Percentiles rank a stretch among this genome's conserved stretches.
Conservation (phyloP, 2,329 filamentous ascomycete species). For the Cladosporium phlei region DNA sequence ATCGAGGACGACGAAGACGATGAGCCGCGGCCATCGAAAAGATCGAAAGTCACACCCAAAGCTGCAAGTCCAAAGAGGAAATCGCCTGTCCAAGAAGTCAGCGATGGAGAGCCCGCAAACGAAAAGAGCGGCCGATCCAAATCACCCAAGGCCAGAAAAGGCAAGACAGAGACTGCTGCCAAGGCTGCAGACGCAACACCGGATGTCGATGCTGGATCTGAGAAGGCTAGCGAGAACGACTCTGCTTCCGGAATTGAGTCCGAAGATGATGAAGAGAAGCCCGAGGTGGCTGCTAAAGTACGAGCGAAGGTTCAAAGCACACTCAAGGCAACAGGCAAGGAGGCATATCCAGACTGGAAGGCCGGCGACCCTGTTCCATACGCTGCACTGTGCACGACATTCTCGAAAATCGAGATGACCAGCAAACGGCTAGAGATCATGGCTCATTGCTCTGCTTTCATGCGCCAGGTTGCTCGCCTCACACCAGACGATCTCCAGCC, state of each 20-base stretch:
- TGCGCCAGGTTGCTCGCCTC: slow-evolving; percentile 87
- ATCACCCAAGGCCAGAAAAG: slow-evolving; percentile 5
- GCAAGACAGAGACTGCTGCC: background rate
- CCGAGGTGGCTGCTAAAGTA: slow-evolving; percentile 67
- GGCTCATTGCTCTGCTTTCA: slow-evolving; percentile 82
- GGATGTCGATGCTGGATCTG: slow-evolving; percentile 18
- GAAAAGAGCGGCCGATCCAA: slow-evolving; percentile 13
- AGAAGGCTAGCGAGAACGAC: slow-evolving; percentile 8
- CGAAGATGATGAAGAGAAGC: slow-evolving; percentile 58
- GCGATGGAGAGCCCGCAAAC: slow-evolving; percentile 41
- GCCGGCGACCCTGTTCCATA: slow-evolving; percentile 85
- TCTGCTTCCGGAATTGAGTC: slow-evolving; percentile 34
- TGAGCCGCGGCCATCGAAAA: slow-evolving; percentile 11
- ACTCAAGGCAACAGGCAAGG: slow-evolving; percentile 62
- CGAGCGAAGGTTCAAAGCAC: slow-evolving; percentile 76
- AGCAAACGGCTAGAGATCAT: slow-evolving; percentile 85
- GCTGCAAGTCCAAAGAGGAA: background rate
- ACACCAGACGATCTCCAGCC: slow-evolving; percentile 83
- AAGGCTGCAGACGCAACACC: slow-evolving; percentile 3
- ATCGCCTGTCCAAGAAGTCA: slow-evolving; percentile 27
- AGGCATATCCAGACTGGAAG: slow-evolving; percentile 95
- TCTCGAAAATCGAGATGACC: slow-evolving; percentile 91
- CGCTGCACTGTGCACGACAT: slow-evolving; percentile 87
- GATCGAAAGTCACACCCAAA: background rate
- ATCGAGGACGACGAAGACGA: slow-evolving; percentile 20